Evolutionary conservation across 805 yeast species (phyloP).

Genomic region (Candida gorgasii): DNA sequence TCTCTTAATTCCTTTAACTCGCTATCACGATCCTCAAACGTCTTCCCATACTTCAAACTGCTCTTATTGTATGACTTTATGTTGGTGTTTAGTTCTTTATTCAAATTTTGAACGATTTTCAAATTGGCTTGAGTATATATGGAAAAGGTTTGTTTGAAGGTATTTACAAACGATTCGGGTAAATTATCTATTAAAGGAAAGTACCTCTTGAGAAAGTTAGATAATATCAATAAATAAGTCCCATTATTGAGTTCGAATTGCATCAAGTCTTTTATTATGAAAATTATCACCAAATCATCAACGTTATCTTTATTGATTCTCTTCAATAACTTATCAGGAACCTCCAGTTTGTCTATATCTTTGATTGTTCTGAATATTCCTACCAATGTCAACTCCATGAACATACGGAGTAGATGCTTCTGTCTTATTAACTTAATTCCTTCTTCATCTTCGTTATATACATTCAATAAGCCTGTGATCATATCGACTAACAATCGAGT

Average conservation of each 20-base stretch:
- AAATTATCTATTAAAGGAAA: conserved; percentile 23
- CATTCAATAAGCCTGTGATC: conserved; percentile 29
- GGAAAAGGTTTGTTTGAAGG: conserved; percentile 40
- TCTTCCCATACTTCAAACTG: conserved; percentile 67
- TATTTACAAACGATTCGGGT: conserved; percentile 8
- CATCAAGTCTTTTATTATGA: conserved; percentile 31
- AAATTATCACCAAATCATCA: conserved; percentile 23
- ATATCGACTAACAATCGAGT: conserved; percentile 43
- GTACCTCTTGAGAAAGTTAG: conserved; percentile 52
- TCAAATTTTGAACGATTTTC: conserved; percentile 33
- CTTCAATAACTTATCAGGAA: conserved; percentile 34
- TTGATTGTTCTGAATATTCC: conserved; percentile 54
- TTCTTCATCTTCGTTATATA: conserved; percentile 47
- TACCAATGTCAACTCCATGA: conserved; percentile 58
- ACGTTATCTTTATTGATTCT: conserved; percentile 19
- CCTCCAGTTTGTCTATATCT: conserved; percentile 37
- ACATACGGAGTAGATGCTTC: conserved; percentile 48
- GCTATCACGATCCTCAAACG: conserved; percentile 44
- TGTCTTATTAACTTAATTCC: conserved; percentile 38
- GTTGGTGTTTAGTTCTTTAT: conserved; percentile 40
- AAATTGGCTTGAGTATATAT: conserved; percentile 36
- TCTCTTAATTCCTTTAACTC: conserved; percentile 28
- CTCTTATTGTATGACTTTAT: conserved; percentile 24
- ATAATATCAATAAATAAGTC: conserved; percentile 38
- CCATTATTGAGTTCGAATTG: conserved; percentile 30